Percentiles rank a stretch among this genome's conserved stretches.
phyloP scores from a whole-genome alignment of 495 filamentous ascomycete genomes.

The Neurospora tetraspora region DNA sequence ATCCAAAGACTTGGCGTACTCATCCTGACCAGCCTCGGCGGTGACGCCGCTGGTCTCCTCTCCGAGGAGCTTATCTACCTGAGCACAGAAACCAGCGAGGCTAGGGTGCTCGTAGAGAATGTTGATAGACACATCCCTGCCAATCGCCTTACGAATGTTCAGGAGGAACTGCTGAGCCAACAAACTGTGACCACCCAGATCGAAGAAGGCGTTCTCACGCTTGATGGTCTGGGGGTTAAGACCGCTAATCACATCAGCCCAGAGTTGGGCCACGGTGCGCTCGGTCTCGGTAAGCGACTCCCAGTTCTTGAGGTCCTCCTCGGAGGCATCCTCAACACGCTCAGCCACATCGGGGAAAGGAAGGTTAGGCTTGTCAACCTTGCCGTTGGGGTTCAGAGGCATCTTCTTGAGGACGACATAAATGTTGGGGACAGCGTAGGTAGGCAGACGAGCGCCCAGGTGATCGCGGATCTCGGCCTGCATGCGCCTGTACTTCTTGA shows the following conservation, averaged over 20 bases:
- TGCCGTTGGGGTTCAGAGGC: slow-evolving; percentile 90
- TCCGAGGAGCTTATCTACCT: slow-evolving; percentile 55
- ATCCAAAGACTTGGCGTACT: slow-evolving; percentile 52
- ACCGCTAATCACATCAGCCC: slow-evolving; percentile 41
- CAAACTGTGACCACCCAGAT: slow-evolving; percentile 79
- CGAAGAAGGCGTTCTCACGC: slow-evolving; percentile 69
- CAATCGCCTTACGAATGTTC: slow-evolving; percentile 52
- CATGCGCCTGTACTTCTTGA: slow-evolving; percentile 57
- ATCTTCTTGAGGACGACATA: slow-evolving; percentile 72
- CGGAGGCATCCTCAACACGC: slow-evolving; percentile 43
- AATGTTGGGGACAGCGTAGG: slow-evolving; percentile 70
- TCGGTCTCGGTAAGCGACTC: slow-evolving; percentile 39
- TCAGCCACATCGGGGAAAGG: slow-evolving; percentile 76
- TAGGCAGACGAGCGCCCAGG: slow-evolving; percentile 64
- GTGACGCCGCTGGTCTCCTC: slow-evolving; percentile 27
- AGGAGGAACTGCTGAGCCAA: slow-evolving; percentile 76
- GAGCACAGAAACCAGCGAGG: slow-evolving; percentile 58
- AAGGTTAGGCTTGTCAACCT: slow-evolving; percentile 81
- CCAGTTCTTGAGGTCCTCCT: slow-evolving; percentile 62
- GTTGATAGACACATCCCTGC: slow-evolving; percentile 62
- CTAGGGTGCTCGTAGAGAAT: slow-evolving; percentile 69
- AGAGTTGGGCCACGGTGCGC: slow-evolving; percentile 23
- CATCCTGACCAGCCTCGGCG: slow-evolving; percentile 50
- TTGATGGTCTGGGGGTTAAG: slow-evolving; percentile 50
- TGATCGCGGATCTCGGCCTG: slow-evolving; percentile 65